These are phyloP conservation scores for Xylaria multiplex DNA, from an alignment of 2,329 filamentous ascomycete genomes.

Conservation along the genomic window DNA sequence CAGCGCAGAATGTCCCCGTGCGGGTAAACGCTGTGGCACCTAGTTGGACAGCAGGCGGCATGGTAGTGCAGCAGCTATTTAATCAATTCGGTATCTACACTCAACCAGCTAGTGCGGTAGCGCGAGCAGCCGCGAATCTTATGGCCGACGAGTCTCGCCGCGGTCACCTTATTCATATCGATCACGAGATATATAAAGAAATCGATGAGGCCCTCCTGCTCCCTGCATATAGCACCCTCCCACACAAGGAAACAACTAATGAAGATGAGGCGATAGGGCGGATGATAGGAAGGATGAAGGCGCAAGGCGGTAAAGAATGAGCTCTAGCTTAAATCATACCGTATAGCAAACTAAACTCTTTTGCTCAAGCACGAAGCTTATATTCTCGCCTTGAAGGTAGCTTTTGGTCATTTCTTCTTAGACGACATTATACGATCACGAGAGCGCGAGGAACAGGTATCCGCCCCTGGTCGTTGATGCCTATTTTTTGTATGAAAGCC, in stretches of 20 bases:
- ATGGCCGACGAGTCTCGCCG: conserved; percentile 60
- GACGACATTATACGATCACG: too few relatives aligned
- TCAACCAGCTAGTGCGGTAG: conserved; percentile 60
- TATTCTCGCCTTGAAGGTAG: too few relatives aligned
- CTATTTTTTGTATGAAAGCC: too few relatives aligned
- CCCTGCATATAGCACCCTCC: conserved; percentile 50
- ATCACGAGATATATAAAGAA: conserved; percentile 60
- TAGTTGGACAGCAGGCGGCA: conserved; percentile 61
- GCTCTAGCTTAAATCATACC: too few relatives aligned
- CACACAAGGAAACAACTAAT: conserved; percentile 46
- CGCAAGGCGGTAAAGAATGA: neutral
- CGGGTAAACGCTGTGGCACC: conserved; percentile 66
- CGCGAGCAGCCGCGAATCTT: conserved; percentile 58
- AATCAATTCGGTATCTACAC: conserved; percentile 53
- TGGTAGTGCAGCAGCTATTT: conserved; percentile 47
- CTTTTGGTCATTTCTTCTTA: too few relatives aligned
- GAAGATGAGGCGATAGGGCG: conserved; percentile 52
- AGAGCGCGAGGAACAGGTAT: too few relatives aligned
- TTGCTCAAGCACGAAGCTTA: too few relatives aligned
- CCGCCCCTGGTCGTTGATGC: too few relatives aligned
- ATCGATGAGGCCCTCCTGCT: conserved; percentile 59
- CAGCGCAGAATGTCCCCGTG: conserved; percentile 54
- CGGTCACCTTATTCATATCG: conserved; percentile 63
- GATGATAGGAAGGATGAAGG: neutral
- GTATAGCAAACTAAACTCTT: too few relatives aligned